Conservation (phyloP, 352 stramenopile genomes). For the Phytophthora nicotianae region DNA sequence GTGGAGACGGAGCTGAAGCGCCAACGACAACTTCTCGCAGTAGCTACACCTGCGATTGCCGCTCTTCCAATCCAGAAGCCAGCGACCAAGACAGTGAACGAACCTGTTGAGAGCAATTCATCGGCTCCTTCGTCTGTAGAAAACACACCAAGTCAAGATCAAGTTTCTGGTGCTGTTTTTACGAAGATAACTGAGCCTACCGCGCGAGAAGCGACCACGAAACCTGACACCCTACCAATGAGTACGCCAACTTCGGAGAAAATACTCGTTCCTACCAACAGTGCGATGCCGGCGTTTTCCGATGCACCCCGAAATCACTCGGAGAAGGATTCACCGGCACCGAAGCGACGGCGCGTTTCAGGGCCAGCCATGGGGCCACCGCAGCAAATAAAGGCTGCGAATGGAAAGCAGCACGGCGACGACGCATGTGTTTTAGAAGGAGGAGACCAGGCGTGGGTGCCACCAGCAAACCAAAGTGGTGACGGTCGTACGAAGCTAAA, state of each 20-base stretch:
- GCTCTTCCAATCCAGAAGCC: constrained; percentile 28
- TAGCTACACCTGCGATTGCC: constrained; percentile 63
- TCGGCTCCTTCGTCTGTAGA: neutral
- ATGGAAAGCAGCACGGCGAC: neutral
- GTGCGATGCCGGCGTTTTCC: constrained; percentile 1
- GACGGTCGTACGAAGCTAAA: constrained; percentile 86
- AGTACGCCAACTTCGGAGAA: constrained; percentile 2
- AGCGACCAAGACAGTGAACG: constrained; percentile 4
- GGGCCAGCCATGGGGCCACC: constrained; percentile 40
- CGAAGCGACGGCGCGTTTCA: constrained; percentile 48
- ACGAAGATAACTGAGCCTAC: neutral
- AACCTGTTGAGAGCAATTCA: constrained; percentile 1
- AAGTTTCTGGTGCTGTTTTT: constrained; percentile 4
- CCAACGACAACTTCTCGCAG: constrained; percentile 50
- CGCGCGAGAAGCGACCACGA: neutral
- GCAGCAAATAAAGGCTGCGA: constrained; percentile 6
- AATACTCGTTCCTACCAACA: constrained; percentile 6
- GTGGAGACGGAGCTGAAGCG: constrained; percentile 49
- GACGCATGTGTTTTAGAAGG: constrained; percentile 60
- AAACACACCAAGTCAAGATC: neutral
- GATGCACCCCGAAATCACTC: neutral
- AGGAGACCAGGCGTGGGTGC: constrained; percentile 80
- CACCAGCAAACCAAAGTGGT: constrained; percentile 79
- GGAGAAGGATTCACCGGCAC: constrained; percentile 3
- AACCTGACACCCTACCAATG: neutral